Evolutionary conservation across 2,329 filamentous ascomycete species (phyloP), one percentile per base, ranked within the genome.

Genomic region (Westerdykella ornata): DNA sequence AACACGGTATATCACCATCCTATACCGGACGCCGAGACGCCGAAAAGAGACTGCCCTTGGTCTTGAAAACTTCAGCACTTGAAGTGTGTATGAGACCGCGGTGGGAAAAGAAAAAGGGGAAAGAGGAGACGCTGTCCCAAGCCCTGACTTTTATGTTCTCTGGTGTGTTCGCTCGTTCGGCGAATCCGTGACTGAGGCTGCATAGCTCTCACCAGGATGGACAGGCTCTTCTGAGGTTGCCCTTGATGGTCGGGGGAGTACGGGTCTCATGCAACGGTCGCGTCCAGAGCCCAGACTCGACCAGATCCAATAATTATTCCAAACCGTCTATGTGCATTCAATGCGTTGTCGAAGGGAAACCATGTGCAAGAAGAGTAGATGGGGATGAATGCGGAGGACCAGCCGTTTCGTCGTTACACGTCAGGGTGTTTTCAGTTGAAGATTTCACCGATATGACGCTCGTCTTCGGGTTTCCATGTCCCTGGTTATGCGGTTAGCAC

Each of bases 391-490:
- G 30, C 30, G 30, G 13, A 15, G 14, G 16, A 17, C 14, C 34
- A 5, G 15, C 19, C 18, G 15, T 36, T 20, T 36, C 13, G 16
- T 14, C 34, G 31, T 26, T 8, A 8, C 16, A 9, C 17, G 34
- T 2, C 16, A 4, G 16, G 28, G 22, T 44, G n/a, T n/a, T n/a
- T 45, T 59, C 46, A 63, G 43, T 47, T 52, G 48, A 52, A 61
- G 33, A 53, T 55, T 38, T 63, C 48, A 42, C 62, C 62, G 48
- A 65, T 62, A 43, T 65, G 62, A 36, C 62, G 59, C 39, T 56
- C 48, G 15, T 44, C 52, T 14, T 65, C 59, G 26, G 62, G 62
- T 39, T 65, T 65, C 62, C 62, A 65, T 38, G 59, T 62, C 19
- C 62, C 62, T 65, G 33, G 41, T 32, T 14, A 14, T 34, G 36